Conservation (phyloP, 495 filamentous ascomycete species). For the Penicillium malachiteum region DNA sequence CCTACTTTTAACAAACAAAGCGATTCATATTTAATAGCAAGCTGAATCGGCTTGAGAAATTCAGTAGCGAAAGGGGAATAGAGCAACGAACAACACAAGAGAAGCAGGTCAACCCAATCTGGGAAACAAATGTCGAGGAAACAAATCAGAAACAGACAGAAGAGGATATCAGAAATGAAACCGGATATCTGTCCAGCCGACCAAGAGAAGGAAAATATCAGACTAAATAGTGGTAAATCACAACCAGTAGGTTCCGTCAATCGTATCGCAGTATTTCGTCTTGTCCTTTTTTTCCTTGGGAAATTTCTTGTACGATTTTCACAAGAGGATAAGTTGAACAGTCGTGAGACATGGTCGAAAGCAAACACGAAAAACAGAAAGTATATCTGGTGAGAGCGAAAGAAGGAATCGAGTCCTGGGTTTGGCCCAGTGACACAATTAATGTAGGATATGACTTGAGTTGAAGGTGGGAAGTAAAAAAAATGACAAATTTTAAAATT, state of each 20-base stretch:
- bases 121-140: background rate
- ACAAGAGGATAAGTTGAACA: background rate
- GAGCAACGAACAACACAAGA: constrained; percentile 19
- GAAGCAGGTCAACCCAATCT: constrained; percentile 7
- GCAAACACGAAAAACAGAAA: constrained; percentile 21
- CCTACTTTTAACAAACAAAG: constrained; percentile 2
- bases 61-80: constrained; percentile 36
- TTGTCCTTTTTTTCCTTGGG: background rate
- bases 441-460: background rate
- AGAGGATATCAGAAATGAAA: constrained; percentile 5
- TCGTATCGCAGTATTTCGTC: constrained; percentile 18
- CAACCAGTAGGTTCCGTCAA: constrained; percentile 20
- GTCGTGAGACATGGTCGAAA: constrained; percentile 2
- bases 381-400: constrained; percentile 5
- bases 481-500: constrained; percentile 3
- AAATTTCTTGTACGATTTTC: background rate
- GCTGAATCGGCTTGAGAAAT: constrained; percentile 12
- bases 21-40: constrained; percentile 23
- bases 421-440: background rate
- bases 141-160: background rate
- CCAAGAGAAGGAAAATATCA: background rate
- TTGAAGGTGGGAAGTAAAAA: constrained; percentile 2
- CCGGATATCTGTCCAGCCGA: constrained; percentile 18
- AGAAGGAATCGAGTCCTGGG: background rate
- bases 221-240: constrained; percentile 7